Evolutionary conservation across 306 rosid species (phyloP).

Genomic region (Castanea mollissima): DNA sequence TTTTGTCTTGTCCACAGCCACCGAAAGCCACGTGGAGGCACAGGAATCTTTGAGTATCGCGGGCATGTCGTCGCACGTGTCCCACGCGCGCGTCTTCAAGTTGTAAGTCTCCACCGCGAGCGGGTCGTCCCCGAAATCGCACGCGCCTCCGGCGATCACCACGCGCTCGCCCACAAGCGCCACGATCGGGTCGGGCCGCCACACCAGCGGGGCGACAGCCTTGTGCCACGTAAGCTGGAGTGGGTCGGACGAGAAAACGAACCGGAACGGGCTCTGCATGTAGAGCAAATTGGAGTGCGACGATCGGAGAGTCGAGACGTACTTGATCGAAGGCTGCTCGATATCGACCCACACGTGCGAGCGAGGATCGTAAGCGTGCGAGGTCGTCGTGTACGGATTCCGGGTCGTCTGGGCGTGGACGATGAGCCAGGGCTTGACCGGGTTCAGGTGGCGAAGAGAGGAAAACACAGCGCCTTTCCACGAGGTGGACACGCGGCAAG

Average conservation of each 20-base stretch:
- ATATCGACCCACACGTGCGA: slow-evolving; percentile 59
- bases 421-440: slow-evolving; percentile 70
- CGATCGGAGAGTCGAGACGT: slow-evolving; percentile 48
- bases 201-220: slow-evolving; percentile 40
- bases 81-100: slow-evolving; percentile 34
- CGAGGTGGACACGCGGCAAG: slow-evolving; percentile 48
- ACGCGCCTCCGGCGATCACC: slow-evolving; percentile 58
- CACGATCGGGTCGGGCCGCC: slow-evolving; percentile 62
- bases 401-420: slow-evolving; percentile 42
- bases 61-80: slow-evolving; percentile 50
- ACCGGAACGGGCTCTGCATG: slow-evolving; percentile 45
- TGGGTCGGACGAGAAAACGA: slow-evolving; percentile 61
- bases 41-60: slow-evolving; percentile 38
- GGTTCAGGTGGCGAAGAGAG: slow-evolving; percentile 43
- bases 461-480: slow-evolving; percentile 64
- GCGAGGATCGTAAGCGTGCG: slow-evolving; percentile 74
- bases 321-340: slow-evolving; percentile 18
- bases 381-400: slow-evolving; percentile 31
- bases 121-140: slow-evolving; percentile 56
- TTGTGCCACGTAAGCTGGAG: slow-evolving; percentile 54
- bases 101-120: slow-evolving; percentile 65
- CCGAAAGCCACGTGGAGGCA: slow-evolving; percentile 57
- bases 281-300: slow-evolving; percentile 65
- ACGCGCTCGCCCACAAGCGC: slow-evolving; percentile 36
- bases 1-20: slow-evolving; percentile 33